A percentile compares a stretch with the other conserved stretches of the same genome.
Evolutionary conservation across 768 basidiomycete genomes (phyloP).

Genomic region (Phylloporus rhodoxanthus): DNA sequence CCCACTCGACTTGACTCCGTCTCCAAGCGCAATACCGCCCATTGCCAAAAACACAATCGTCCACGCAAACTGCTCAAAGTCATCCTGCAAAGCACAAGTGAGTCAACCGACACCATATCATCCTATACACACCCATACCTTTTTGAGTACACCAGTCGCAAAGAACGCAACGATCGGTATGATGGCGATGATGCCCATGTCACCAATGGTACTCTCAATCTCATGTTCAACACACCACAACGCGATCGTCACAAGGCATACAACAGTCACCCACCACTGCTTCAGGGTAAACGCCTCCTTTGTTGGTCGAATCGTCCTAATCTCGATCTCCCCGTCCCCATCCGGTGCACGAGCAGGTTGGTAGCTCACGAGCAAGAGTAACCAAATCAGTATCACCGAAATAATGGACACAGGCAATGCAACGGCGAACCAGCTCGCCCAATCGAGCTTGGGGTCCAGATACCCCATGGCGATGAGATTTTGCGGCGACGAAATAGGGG

Average conservation of each 20-base stretch:
- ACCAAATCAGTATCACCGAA: conserved; percentile 89
- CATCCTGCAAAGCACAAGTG: conserved; percentile 49
- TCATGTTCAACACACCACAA: conserved; percentile 86
- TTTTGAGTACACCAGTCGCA: conserved; percentile 86
- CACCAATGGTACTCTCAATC: conserved; percentile 73
- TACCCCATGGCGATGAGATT: conserved; percentile 87
- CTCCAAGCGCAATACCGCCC: conserved; percentile 95
- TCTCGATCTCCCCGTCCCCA: conserved; percentile 72
- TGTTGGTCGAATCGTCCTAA: conserved; percentile 78
- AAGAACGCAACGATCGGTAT: conserved; percentile 93
- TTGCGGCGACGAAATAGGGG: conserved; percentile 96
- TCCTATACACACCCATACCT: conserved; percentile 44
- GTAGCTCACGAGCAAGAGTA: conserved; percentile 79
- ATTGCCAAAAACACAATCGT: conserved; percentile 93
- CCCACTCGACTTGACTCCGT: conserved; percentile 87
- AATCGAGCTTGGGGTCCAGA: conserved; percentile 83
- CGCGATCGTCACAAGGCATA: conserved; percentile 78
- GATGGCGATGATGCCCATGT: conserved; percentile 97
- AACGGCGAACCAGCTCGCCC: conserved; percentile 92
- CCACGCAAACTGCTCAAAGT: conserved; percentile 94
- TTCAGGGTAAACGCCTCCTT: conserved; percentile 75
- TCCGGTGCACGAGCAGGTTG: conserved; percentile 64
- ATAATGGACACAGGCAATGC: conserved; percentile 84
- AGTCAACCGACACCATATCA: not conserved
- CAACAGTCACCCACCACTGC: conserved; percentile 85